Evolutionary conservation across 306 rosid species (phyloP).

Genomic region (Malus sylvestris): DNA sequence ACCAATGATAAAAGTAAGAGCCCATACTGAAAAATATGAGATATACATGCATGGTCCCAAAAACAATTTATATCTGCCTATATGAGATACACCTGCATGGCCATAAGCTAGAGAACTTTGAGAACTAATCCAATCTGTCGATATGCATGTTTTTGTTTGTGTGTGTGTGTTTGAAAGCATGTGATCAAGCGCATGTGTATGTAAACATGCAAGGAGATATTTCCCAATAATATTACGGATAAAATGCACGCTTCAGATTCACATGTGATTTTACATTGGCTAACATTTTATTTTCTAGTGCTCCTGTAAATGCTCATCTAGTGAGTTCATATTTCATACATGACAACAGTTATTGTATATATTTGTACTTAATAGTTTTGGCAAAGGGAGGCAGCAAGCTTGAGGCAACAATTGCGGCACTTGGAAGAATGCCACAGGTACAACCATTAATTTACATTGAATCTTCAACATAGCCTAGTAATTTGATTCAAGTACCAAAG

Average conservation of each 20-base stretch:
- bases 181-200: background rate
- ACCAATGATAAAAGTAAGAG: background rate
- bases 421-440: conserved; percentile 80
- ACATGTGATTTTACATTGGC: background rate
- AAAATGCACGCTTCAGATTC: background rate
- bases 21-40: background rate
- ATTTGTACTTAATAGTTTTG: conserved; percentile 46
- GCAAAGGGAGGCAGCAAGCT: conserved; percentile 65
- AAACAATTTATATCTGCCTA: background rate
- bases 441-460: background rate
- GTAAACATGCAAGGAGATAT: background rate
- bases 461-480: background rate
- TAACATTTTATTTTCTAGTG: too few relatives aligned
- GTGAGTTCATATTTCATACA: background rate
- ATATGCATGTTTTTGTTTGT: background rate
- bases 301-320: background rate
- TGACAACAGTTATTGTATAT: background rate
- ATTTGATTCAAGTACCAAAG: background rate
- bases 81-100: background rate
- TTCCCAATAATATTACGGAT: background rate
- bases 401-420: conserved; percentile 65
- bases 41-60: background rate
- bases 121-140: background rate
- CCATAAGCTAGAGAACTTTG: background rate
- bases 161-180: background rate